phyloP scores from a whole-genome alignment of 495 filamentous ascomycete genomes.

The Trichoderma erinaceum region DNA sequence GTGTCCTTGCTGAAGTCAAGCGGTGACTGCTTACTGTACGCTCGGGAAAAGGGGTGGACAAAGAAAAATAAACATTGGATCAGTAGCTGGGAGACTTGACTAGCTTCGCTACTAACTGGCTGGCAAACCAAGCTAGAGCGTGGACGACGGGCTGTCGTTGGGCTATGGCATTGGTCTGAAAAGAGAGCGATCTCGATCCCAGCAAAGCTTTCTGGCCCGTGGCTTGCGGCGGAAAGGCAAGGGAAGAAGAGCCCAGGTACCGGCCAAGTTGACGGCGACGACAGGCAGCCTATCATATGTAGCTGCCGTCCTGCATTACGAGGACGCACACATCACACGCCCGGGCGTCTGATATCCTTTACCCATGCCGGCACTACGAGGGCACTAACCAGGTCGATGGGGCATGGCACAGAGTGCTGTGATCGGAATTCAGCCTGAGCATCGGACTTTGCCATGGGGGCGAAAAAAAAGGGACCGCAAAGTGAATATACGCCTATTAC shows the following conservation, averaged over 20 bases:
- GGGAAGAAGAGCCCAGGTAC: not conserved
- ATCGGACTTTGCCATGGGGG: not conserved
- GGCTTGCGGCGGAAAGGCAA: conserved; percentile 1
- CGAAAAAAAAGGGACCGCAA: too few relatives aligned
- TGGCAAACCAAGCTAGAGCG: not conserved
- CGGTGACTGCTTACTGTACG: not conserved
- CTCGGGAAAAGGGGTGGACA: not conserved
- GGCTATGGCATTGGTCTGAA: not conserved
- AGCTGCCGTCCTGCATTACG: not conserved
- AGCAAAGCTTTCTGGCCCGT: not conserved
- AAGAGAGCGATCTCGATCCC: conserved; percentile 10
- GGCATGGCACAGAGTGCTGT: not conserved
- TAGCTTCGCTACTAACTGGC: not conserved
- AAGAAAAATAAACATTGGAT: not conserved
- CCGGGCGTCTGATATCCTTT: not conserved
- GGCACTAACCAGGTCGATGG: not conserved
- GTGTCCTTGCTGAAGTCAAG: not conserved
- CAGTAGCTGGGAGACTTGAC: not conserved
- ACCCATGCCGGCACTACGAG: conserved; percentile 3
- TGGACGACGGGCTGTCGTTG: conserved; percentile 6
- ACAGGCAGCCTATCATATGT: not conserved
- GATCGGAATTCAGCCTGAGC: not conserved
- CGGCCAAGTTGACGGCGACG: not conserved
- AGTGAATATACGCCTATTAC: too few relatives aligned
- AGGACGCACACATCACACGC: not conserved